Evolutionary conservation across 208 protist species (phyloP).

Genomic region (Trypanosoma brucei): DNA sequence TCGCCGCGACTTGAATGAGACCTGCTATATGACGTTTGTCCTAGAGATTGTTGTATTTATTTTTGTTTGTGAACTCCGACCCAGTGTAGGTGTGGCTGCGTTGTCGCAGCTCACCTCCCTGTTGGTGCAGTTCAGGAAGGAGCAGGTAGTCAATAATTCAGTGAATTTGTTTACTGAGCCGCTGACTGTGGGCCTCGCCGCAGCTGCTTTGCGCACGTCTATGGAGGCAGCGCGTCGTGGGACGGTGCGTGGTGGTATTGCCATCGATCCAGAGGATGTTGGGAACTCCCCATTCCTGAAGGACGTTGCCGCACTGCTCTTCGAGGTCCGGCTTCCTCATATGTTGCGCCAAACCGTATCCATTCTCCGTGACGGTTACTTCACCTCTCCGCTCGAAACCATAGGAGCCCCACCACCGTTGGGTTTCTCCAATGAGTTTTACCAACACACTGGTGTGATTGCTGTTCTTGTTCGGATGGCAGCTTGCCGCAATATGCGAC

Average conservation of each 20-base stretch:
- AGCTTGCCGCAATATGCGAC: neutral
- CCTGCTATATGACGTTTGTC: neutral
- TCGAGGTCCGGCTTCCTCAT: constrained; percentile 4
- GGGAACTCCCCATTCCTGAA: neutral
- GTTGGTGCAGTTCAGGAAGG: neutral
- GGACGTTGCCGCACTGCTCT: constrained; percentile 1
- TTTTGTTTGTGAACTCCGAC: constrained; percentile 1
- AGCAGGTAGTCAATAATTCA: neutral
- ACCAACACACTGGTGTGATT: neutral
- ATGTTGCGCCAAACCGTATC: constrained; percentile 1
- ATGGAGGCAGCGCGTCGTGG: neutral
- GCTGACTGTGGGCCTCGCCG: neutral
- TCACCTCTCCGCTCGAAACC: neutral
- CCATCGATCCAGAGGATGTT: neutral
- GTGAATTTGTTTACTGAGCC: neutral
- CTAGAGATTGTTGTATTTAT: constrained; percentile 18
- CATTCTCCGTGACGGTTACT: neutral
- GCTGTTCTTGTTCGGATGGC: neutral
- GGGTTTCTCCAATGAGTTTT: neutral
- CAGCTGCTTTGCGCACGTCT: neutral
- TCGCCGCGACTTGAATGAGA: neutral
- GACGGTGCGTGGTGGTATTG: neutral
- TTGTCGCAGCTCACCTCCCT: constrained; percentile 1
- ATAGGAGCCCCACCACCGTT: neutral
- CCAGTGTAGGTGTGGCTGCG: neutral